Evolutionary conservation across 345 rosid genomes (phyloP).

Genomic region (Rhodamnia argentea): DNA sequence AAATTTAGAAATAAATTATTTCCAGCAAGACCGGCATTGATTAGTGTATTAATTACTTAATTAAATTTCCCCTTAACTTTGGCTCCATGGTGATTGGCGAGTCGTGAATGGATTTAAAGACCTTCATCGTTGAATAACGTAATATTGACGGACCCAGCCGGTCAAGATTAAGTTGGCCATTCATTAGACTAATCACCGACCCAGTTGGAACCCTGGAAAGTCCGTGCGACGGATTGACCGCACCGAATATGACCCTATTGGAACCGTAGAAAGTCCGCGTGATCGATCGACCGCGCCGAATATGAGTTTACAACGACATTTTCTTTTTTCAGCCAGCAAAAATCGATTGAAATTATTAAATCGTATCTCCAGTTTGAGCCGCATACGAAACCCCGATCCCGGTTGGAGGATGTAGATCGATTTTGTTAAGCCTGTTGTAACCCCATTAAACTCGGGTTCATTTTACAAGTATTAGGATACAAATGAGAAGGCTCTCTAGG

Average conservation of each 20-base stretch:
- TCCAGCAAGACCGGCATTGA: neutral
- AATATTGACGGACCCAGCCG: neutral
- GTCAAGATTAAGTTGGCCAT: neutral
- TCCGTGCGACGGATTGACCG: too few relatives aligned
- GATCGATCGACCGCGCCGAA: too few relatives aligned
- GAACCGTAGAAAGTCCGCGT: neutral
- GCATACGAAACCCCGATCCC: rapidly evolving
- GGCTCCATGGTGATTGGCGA: neutral
- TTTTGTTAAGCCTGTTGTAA: neutral
- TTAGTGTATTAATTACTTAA: neutral
- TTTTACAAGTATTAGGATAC: neutral
- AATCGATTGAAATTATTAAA: neutral
- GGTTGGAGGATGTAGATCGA: neutral
- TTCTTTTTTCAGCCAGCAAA: too few relatives aligned
- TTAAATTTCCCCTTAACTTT: neutral
- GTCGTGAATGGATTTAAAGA: neutral
- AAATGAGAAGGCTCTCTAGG: neutral
- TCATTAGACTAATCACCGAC: neutral
- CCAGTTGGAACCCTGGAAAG: neutral
- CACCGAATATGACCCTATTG: neutral
- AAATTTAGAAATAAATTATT: neutral
- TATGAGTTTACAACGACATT: too few relatives aligned
- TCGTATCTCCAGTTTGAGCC: neutral
- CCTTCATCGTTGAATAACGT: neutral
- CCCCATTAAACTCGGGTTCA: neutral